phyloP scores from a whole-genome alignment of 2,329 filamentous ascomycete genomes.

The Drechslerella dactyloides region DNA sequence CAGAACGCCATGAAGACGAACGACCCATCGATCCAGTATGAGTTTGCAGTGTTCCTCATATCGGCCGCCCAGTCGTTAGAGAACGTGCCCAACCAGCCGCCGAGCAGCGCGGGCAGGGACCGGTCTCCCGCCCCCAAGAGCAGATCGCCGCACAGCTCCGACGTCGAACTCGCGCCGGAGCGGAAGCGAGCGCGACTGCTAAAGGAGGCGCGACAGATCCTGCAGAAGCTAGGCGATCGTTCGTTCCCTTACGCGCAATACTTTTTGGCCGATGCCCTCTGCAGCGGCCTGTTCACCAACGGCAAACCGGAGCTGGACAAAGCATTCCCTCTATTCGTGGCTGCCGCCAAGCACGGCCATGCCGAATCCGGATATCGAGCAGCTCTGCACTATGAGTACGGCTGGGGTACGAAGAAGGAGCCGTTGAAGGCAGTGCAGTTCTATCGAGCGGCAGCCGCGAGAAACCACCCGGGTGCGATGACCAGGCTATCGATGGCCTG shows the following conservation, averaged over 20 bases:
- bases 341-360: slow-evolving; percentile 95
- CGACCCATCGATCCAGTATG: slow-evolving; percentile 87
- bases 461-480: slow-evolving; percentile 94
- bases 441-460: slow-evolving; percentile 85
- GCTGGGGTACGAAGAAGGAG: slow-evolving; percentile 92
- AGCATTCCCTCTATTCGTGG: slow-evolving; percentile 88
- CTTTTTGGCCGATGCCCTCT: slow-evolving; percentile 92
- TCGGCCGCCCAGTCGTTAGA: slow-evolving; percentile 71
- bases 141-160: slow-evolving; percentile 54
- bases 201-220: slow-evolving; percentile 84
- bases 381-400: slow-evolving; percentile 95
- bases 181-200: slow-evolving; percentile 72
- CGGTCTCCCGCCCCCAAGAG: slow-evolving; percentile 56
- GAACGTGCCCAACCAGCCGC: slow-evolving; percentile 31
- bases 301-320: slow-evolving; percentile 89
- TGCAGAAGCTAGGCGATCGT: slow-evolving; percentile 82
- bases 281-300: slow-evolving; percentile 93
- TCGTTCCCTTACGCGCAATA: slow-evolving; percentile 98
- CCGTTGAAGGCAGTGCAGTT: slow-evolving; percentile 92
- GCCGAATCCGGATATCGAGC: slow-evolving; percentile 94
- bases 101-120: slow-evolving; percentile 38
- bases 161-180: slow-evolving; percentile 61
- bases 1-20: slow-evolving; percentile 97
- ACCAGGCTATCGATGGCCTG: slow-evolving; percentile 89
- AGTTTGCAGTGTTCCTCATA: slow-evolving; percentile 93